Evolutionary conservation across 2,329 filamentous ascomycete species (phyloP), one percentile per base, ranked within the genome.

Genomic region (Calonectria multiphialidica): DNA sequence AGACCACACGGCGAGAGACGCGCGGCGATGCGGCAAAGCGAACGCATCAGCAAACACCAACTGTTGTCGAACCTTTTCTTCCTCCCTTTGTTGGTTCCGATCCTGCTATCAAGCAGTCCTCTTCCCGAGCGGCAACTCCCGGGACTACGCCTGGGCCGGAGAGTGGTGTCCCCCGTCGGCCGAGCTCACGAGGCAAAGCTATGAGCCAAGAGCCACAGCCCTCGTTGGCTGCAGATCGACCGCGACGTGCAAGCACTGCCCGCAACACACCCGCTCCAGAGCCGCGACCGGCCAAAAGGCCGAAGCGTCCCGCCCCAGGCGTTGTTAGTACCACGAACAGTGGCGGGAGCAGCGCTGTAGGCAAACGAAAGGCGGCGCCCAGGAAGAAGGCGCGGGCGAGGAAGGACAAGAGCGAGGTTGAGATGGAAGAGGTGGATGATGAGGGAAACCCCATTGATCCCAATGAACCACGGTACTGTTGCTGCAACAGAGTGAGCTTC

Each of bases 401-500:
- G 79, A 88, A 87, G 80, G 86, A 86, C 45, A 86, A 84, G 83
- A 85, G 65, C 78, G 84, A 84, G 74, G 82, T 82, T 75, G 87
- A 87, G 68, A 84, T 86, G 71, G 90, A 90, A 67, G 92, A 93
- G 79, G 88, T 92, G 65, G 91, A 93, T 75, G 91, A 93, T 77
- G 91, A 93, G 74, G 91, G 91, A 13, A 93, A 92, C 72, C 84
- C 90, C 30, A 93, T 96, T 79, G 93, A 95, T 80, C 92, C 93
- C 0, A 86, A 95, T 68, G 94, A 97, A 85, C 90, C 92, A 49
- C 87, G 90, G 74, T 97, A 97, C 82, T 97, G 94, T 80, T 83
- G 93, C 67, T 97, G 94, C 83, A 93, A 94, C 77, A 88, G 94
- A 70, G 93, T 97, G 66, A 95, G 93, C 81, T 96, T 93, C 80